Evolutionary conservation across 139 green algal genomes (phyloP).

Genomic region (Chlorella vulgaris): DNA sequence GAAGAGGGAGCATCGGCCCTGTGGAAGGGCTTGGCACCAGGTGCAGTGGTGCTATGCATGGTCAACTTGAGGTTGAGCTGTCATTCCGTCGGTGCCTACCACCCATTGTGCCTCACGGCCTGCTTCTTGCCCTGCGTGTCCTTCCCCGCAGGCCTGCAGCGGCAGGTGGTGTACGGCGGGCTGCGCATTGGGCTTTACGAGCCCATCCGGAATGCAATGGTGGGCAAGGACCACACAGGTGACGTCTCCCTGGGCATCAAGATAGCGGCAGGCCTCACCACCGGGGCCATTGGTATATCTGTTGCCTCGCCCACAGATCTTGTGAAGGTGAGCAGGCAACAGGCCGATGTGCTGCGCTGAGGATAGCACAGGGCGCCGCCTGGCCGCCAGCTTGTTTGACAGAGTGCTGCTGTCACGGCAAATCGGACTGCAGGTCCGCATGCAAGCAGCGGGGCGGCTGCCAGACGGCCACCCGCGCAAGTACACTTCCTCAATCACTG

Average conservation of each 20-base stretch:
- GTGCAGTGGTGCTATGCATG: constrained; percentile 19
- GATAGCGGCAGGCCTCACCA: constrained; percentile 92
- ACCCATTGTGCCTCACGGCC: neutral
- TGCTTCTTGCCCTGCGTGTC: neutral
- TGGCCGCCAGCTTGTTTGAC: too few species aligned
- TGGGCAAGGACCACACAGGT: constrained; percentile 81
- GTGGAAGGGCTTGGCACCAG: constrained; percentile 95
- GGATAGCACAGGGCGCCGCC: neutral
- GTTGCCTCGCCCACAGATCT: constrained; percentile 94
- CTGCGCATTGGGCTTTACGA: constrained; percentile 98
- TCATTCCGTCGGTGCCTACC: neutral
- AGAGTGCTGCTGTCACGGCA: too few species aligned
- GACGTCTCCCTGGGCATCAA: constrained; percentile 88
- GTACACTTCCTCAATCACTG: constrained; percentile 85
- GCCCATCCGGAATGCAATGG: constrained; percentile 79
- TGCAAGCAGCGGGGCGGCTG: constrained; percentile 93
- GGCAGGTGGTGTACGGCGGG: constrained; percentile 95
- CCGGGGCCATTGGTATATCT: constrained; percentile 87
- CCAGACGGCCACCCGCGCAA: constrained; percentile 71
- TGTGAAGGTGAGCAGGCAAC: constrained; percentile 83
- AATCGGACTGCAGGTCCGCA: constrained; percentile 79
- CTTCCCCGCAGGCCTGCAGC: constrained; percentile 79
- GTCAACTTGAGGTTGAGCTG: too few species aligned
- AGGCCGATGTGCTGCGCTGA: neutral
- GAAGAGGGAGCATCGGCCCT: constrained; percentile 90